phyloP scores from a whole-genome alignment of 2,329 filamentous ascomycete genomes.

The Fusarium sp. region DNA sequence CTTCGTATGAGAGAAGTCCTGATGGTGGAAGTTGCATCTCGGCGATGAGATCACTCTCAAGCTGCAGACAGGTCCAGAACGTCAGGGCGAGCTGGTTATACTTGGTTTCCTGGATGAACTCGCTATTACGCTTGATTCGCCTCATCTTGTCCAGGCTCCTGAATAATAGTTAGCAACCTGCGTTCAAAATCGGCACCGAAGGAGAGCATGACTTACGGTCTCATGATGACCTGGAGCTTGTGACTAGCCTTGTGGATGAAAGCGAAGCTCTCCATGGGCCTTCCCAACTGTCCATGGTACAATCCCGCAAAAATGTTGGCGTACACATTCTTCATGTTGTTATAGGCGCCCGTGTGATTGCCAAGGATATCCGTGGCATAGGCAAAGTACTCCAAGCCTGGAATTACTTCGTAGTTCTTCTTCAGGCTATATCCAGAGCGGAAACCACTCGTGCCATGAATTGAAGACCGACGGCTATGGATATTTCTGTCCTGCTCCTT shows the following conservation, averaged over 20 bases:
- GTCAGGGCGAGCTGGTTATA: slow-evolving; percentile 74
- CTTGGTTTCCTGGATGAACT: slow-evolving; percentile 54
- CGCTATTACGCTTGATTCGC: slow-evolving; percentile 49
- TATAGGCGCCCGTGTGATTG: slow-evolving; percentile 77
- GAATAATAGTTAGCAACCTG: slow-evolving; percentile 2
- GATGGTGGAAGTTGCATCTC: slow-evolving; percentile 74
- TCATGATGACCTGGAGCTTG: slow-evolving; percentile 73
- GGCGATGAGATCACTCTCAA: slow-evolving; percentile 93
- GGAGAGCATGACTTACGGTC: slow-evolving; percentile 65
- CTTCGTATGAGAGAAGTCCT: slow-evolving; percentile 66
- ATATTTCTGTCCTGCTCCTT: slow-evolving; percentile 57
- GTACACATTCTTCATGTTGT: slow-evolving; percentile 83
- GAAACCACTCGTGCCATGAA: slow-evolving; percentile 52
- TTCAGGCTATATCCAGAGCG: slow-evolving; percentile 47
- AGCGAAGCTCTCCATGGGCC: slow-evolving; percentile 82
- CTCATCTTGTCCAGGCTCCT: slow-evolving; percentile 61
- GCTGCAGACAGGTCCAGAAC: slow-evolving; percentile 92
- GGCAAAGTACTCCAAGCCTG: slow-evolving; percentile 88
- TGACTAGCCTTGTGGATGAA: slow-evolving; percentile 65
- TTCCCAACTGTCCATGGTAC: slow-evolving; percentile 86
- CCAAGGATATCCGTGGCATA: slow-evolving; percentile 87
- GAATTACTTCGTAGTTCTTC: slow-evolving; percentile 81
- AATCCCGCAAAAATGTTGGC: slow-evolving; percentile 83
- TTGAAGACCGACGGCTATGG: slow-evolving; percentile 60
- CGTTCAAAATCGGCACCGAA: background rate